These are phyloP conservation scores for Ogataea haglerorum DNA, from an alignment of 805 yeast species.

Conservation along the genomic window DNA sequence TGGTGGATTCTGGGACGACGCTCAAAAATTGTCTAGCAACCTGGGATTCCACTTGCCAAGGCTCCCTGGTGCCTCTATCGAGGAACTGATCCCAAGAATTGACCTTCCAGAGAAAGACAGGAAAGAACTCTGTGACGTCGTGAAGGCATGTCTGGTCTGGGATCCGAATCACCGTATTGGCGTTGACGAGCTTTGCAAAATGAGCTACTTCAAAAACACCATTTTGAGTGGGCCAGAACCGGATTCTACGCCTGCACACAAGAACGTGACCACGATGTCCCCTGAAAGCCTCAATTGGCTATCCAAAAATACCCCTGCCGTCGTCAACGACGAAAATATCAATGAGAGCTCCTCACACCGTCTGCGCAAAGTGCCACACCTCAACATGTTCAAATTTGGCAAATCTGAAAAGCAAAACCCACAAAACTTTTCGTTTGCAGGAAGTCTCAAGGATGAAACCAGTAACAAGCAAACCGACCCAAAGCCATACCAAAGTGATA, in stretches of 20 bases:
- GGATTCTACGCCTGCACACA: conserved; percentile 1
- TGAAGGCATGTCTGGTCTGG: conserved; percentile 63
- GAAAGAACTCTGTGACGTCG: conserved; percentile 40
- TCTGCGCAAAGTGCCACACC: conserved; percentile 20
- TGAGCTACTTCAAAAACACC: conserved; percentile 55
- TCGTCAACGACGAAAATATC: conserved; percentile 19
- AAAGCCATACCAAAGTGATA: conserved; percentile 2
- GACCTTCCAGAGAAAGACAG: conserved; percentile 36
- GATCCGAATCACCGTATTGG: conserved; percentile 66
- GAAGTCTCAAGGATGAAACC: conserved; percentile 6
- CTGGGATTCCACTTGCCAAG: conserved; percentile 58
- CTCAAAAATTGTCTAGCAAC: conserved; percentile 45
- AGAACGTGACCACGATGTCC: conserved; percentile 3
- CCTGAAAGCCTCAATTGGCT: conserved; percentile 1
- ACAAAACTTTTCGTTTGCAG: conserved; percentile 7
- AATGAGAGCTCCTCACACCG: conserved; percentile 13
- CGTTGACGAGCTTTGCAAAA: conserved; percentile 43
- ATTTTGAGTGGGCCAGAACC: conserved; percentile 18
- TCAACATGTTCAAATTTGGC: conserved; percentile 13
- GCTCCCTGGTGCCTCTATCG: conserved; percentile 47
- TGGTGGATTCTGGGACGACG: conserved; percentile 77
- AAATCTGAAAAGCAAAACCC: conserved; percentile 10
- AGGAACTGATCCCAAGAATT: conserved; percentile 43
- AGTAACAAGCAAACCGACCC: neutral
- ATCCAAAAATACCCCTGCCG: conserved; percentile 1